These are phyloP conservation scores for Alisma plantagoaquatica DNA, from an alignment of 106 monocot genomes.

Conservation along the genomic window DNA sequence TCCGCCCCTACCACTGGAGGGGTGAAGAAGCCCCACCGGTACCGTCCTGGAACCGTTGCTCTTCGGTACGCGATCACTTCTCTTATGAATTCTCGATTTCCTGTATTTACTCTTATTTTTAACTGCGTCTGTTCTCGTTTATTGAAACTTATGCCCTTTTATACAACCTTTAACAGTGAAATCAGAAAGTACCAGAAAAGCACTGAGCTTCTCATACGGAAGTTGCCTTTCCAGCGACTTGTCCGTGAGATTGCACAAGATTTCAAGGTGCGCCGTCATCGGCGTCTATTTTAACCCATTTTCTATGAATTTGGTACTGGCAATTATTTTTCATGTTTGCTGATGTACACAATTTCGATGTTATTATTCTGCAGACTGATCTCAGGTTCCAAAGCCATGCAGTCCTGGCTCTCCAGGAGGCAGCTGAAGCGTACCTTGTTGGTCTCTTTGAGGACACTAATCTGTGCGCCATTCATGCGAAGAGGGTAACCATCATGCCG, in stretches of 20 bases:
- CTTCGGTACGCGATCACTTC: constrained; percentile 16
- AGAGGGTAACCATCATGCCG: constrained; percentile 15
- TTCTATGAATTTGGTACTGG: too few species aligned
- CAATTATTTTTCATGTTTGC: too few species aligned
- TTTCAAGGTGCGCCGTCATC: constrained; percentile 28
- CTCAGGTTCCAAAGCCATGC: constrained; percentile 18
- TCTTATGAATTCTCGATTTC: too few species aligned
- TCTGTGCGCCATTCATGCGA: constrained; percentile 10
- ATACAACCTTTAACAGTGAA: constrained; percentile 8
- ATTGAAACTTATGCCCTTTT: too few species aligned
- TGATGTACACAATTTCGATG: too few species aligned
- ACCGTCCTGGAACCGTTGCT: constrained; percentile 18
- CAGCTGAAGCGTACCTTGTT: constrained; percentile 11
- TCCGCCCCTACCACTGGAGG: constrained; percentile 16
- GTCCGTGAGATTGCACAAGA: constrained; percentile 35
- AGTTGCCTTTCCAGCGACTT: constrained; percentile 26
- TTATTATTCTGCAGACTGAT: constrained; percentile 7
- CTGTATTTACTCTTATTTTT: too few species aligned
- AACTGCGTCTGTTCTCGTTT: too few species aligned
- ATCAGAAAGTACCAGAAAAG: constrained; percentile 32
- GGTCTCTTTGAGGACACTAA: constrained; percentile 13
- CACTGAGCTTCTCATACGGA: constrained; percentile 25
- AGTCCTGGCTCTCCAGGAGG: constrained; percentile 11
- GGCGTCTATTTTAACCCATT: too few species aligned
- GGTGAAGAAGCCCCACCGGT: constrained; percentile 20